Percentiles rank a stretch among this genome's conserved stretches.
Evolutionary conservation across 176 grass and related monocot species (phyloP).

Genomic region (Alopecurus myosuroides): DNA sequence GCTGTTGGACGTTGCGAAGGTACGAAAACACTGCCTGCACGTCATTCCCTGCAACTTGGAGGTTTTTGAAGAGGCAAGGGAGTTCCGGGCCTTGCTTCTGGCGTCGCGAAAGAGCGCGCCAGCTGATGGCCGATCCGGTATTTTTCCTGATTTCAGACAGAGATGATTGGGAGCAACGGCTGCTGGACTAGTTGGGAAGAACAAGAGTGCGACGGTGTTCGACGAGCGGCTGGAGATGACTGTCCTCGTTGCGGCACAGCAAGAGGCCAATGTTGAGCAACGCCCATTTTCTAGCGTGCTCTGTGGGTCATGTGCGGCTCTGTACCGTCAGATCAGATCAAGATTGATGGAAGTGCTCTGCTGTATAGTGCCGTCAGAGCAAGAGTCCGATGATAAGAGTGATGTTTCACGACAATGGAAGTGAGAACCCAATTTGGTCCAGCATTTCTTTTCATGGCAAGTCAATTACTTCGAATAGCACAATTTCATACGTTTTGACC

Average conservation of each 20-base stretch:
- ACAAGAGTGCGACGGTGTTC: slow-evolving; percentile 64
- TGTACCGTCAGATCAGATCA: too few relatives aligned
- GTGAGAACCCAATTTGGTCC: neutral
- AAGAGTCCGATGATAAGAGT: neutral
- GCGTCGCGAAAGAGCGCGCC: too few relatives aligned
- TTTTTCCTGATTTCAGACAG: slow-evolving; percentile 74
- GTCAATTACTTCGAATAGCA: too few relatives aligned
- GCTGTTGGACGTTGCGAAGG: slow-evolving; percentile 36
- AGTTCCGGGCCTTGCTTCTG: slow-evolving; percentile 63
- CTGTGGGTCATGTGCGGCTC: too few relatives aligned
- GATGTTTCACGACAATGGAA: neutral
- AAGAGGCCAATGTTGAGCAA: slow-evolving; percentile 29
- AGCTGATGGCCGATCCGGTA: slow-evolving; percentile 32
- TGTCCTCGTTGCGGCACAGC: slow-evolving; percentile 57
- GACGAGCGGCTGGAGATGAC: slow-evolving; percentile 61
- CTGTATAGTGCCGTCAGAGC: too few relatives aligned
- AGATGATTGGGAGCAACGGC: slow-evolving; percentile 68
- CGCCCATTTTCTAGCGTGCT: too few relatives aligned
- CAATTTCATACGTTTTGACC: too few relatives aligned
- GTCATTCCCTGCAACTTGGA: slow-evolving; percentile 72
- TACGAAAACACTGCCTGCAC: slow-evolving; percentile 64
- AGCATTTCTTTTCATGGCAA: neutral
- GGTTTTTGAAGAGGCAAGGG: slow-evolving; percentile 46
- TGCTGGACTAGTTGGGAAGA: slow-evolving; percentile 54
- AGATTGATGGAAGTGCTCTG: too few relatives aligned